Conservation (phyloP, 2,329 filamentous ascomycete species). For the Aspergillus puulaauensis region DNA sequence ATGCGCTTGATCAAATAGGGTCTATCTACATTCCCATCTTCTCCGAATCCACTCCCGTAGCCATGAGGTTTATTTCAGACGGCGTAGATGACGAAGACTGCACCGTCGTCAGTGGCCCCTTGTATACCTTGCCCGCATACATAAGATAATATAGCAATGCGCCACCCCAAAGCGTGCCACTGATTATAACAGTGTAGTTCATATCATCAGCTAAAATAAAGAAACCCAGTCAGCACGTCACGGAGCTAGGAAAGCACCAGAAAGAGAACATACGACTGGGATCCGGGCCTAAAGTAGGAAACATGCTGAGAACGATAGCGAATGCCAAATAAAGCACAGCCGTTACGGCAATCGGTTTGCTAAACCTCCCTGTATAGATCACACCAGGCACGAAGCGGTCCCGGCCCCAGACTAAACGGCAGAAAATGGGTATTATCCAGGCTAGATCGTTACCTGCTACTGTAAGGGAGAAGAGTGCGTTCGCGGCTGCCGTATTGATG, state of each 20-base stretch:
- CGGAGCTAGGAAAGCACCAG: background rate
- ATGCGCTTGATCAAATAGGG: background rate
- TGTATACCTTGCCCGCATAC: constrained; percentile 61
- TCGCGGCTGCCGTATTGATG: constrained; percentile 56
- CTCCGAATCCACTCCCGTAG: background rate
- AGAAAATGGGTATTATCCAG: constrained; percentile 58
- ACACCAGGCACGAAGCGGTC: constrained; percentile 58
- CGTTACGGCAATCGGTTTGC: constrained; percentile 53
- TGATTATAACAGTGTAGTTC: constrained; percentile 65
- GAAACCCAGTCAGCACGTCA: background rate
- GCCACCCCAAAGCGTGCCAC: constrained; percentile 57
- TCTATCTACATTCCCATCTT: background rate
- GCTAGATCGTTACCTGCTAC: constrained; percentile 62
- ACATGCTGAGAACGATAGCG: constrained; percentile 58
- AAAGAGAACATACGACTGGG: constrained; percentile 41
- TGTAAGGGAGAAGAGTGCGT: constrained; percentile 52
- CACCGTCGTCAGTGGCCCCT: constrained; percentile 59
- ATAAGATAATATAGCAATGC: constrained; percentile 56
- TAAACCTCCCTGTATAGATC: constrained; percentile 58
- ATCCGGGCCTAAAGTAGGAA: constrained; percentile 56
- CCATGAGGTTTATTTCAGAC: constrained; percentile 5
- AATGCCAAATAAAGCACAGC: constrained; percentile 56
- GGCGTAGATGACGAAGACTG: constrained; percentile 13
- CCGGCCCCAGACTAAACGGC: constrained; percentile 57
- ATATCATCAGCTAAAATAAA: constrained; percentile 44